These are phyloP conservation scores for Zostera marina DNA, from an alignment of 116 monocot species.

Conservation along the genomic window DNA sequence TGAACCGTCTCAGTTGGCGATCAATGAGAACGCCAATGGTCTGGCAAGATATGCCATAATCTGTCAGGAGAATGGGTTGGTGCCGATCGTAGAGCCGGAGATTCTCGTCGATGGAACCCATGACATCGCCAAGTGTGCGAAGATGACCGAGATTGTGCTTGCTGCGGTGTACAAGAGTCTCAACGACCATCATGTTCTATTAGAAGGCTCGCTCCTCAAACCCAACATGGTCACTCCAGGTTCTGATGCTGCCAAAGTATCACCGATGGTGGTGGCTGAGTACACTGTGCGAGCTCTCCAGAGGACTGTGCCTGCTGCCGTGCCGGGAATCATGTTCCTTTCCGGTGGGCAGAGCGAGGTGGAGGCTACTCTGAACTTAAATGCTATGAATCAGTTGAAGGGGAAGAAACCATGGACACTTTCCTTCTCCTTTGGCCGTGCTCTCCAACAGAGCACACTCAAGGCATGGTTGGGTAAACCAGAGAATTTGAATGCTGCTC, in stretches of 20 bases:
- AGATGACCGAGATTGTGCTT: constrained; percentile 23
- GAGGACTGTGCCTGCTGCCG: constrained; percentile 14
- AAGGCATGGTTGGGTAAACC: constrained; percentile 20
- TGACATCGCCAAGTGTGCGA: constrained; percentile 9
- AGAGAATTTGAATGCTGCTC: constrained; percentile 13
- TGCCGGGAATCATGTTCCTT: too few relatives aligned
- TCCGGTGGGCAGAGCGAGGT: constrained; percentile 24
- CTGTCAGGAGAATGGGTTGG: constrained; percentile 32
- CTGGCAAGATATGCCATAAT: constrained; percentile 29
- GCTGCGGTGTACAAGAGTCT: constrained; percentile 34
- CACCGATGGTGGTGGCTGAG: constrained; percentile 18
- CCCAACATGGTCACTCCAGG: constrained; percentile 46
- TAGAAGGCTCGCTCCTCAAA: constrained; percentile 18
- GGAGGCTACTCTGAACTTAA: constrained; percentile 25
- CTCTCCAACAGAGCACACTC: constrained; percentile 19
- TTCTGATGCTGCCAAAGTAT: constrained; percentile 13
- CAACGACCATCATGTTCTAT: constrained; percentile 18
- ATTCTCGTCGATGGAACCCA: constrained; percentile 14
- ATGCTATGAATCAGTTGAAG: too few relatives aligned
- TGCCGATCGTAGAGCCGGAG: constrained; percentile 36
- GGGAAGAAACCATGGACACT: too few relatives aligned
- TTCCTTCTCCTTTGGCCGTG: too few relatives aligned
- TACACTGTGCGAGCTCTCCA: constrained; percentile 19
- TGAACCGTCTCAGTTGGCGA: constrained; percentile 19
- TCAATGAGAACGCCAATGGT: constrained; percentile 7